Base-by-base conservation (phyloP, 495 filamentous ascomycete genomes). In the Darksidea phi region DNA sequence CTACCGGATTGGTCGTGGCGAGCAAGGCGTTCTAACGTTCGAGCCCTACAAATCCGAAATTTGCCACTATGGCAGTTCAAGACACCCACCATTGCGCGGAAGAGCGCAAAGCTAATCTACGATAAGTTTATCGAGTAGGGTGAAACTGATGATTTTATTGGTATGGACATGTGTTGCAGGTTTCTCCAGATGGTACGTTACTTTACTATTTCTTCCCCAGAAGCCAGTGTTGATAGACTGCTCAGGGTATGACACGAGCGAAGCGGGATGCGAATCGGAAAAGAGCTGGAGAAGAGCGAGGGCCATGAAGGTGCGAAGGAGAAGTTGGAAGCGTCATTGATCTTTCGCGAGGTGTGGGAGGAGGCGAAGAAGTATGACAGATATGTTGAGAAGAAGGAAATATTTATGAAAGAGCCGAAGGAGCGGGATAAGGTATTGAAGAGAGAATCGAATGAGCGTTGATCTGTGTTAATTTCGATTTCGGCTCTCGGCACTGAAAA, bases 31-130 rank as follows among this genome's bases (percentile, higher is more conserved):
- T 36, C 72, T 82, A 18, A 80, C 75, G 7, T 77, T 76, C 56
- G 79, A 80, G 52, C 80, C 80, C 6, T 83, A 82, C 71, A 82
- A 82, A 70, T 78, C 76, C 23, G 43, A 60, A 24, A 70, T 82
- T 0, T 83, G 2, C 80, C 79, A 0, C 71, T 73, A 28, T 82
- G 76, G 80, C 73, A 76, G 28, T 83, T 82, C 73, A 70, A 72
- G 2, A 80, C 77, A 11, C 54, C 74, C 11, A 45, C 65, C 8
- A 75, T 80, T 34, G 79, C 80, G 0, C 61, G 56, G 1, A 53
- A 61, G 24, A 78, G 76, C 38, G 73, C 77, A 11, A 21, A 49
- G 0, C 63, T 57, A 11, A 72, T 82, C 1, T 79, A 69, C 63
- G 18, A 59, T 0, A 72, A 71, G 25, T 80, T 81, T 55, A 48